Evolutionary conservation across 2,329 filamentous ascomycete species (phyloP), one percentile per base, ranked within the genome.

Genomic region (Cladosporium austrohemisphaericum): DNA sequence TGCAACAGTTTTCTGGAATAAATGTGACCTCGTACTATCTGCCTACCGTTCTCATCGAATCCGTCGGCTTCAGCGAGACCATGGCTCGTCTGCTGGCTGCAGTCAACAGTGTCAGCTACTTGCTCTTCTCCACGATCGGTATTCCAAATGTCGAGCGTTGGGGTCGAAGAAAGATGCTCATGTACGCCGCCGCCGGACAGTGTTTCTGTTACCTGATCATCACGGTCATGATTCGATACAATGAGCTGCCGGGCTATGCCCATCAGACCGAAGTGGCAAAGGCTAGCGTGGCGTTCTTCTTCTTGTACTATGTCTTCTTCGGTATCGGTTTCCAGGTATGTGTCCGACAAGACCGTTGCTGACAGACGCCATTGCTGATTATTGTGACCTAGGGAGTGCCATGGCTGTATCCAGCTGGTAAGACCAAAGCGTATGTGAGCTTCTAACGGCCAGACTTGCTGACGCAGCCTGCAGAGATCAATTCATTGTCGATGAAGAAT

Each of bases 101-200:
- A 2, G 74, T 76, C 50, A 83, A 76, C 54, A 69, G 69, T 2
- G 70, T 76, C 14, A 70, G 67, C 14, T 77, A 77, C 53, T 66
- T 77, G 1, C 58, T 77, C 22, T 76, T 75, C 58, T 70, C 71
- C 0, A 60, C 70, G 9, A 69, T 76, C 28, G 72, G 68, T 1
- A 73, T 77, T 10, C 67, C 70, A 0, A 69, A 73, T 44, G 70
- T 78, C 22, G 76, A 79, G 54, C 63, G 69, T 58, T 74, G 75
- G 54, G 80, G 79, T 14, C 73, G 79, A 4, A 69, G 80, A 7
- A 80, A 79, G 59, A 69, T 83, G 62, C 78, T 83, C 73, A 73
- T 83, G 60, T 80, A 75, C 58, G 74, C 76, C 1, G 73, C 76
- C 0, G 67, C 70, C 2, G 76, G 76, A 1, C 77, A 80, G 62